Evolutionary conservation across 2,329 filamentous ascomycete genomes (phyloP).

Genomic region (Emydomyces testavorans): DNA sequence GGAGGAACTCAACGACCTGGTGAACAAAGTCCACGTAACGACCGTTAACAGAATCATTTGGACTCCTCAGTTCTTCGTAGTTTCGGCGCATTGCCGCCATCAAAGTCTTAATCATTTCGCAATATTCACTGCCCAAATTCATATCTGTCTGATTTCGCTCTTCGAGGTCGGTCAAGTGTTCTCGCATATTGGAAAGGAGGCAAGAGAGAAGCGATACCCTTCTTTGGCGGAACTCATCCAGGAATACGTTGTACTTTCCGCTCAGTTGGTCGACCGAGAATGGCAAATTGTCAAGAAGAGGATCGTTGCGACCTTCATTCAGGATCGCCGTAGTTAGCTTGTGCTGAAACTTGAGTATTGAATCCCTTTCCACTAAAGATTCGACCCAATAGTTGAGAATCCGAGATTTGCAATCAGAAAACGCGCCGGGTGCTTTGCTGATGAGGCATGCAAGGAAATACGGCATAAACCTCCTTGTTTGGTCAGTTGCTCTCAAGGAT

Average conservation of each 20-base stretch:
- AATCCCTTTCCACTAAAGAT: constrained; percentile 48
- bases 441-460: constrained; percentile 38
- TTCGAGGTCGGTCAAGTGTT: constrained; percentile 34
- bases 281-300: constrained; percentile 46
- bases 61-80: constrained; percentile 43
- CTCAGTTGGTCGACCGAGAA: constrained; percentile 37
- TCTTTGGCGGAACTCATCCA: constrained; percentile 43
- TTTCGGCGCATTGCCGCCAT: constrained; percentile 52
- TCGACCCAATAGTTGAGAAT: constrained; percentile 45
- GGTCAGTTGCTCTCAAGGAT: constrained; percentile 36
- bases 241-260: constrained; percentile 37
- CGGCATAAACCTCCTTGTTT: constrained; percentile 39
- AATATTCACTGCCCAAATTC: constrained; percentile 35
- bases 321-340: constrained; percentile 44
- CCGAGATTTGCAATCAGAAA: constrained; percentile 37
- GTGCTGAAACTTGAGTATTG: constrained; percentile 51
- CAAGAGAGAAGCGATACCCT: constrained; percentile 46
- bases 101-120: constrained; percentile 42
- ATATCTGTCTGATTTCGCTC: constrained; percentile 30
- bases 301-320: constrained; percentile 36
- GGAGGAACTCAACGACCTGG: constrained; percentile 46
- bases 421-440: constrained; percentile 31
- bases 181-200: constrained; percentile 49
- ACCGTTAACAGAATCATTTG: constrained; percentile 31
- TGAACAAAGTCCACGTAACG: constrained; percentile 53